Conservation (phyloP, 2,329 filamentous ascomycete genomes). For the Fusarium hostae region DNA sequence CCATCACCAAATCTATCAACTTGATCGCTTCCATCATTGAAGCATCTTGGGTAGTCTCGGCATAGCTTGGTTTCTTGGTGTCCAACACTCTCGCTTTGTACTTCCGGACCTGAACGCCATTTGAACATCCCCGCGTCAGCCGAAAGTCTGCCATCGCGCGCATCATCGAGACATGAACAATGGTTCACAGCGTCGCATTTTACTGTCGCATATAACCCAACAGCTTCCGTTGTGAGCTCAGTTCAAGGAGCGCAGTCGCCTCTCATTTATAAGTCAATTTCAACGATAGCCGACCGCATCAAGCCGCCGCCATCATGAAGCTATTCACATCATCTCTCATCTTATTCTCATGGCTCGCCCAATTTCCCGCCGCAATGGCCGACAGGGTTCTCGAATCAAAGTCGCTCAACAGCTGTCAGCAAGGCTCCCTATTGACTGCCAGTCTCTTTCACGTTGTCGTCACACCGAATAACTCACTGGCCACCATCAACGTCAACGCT, state of each 20-base stretch:
- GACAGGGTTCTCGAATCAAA: constrained; percentile 79
- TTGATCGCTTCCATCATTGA: neutral
- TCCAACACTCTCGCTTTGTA: constrained; percentile 11
- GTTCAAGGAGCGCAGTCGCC: no score
- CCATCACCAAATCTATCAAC: neutral
- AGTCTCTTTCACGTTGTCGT: constrained; percentile 88
- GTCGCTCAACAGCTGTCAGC: constrained; percentile 85
- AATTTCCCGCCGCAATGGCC: constrained; percentile 54
- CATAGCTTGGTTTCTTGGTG: neutral
- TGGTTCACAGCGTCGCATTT: neutral
- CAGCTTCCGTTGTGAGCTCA: neutral
- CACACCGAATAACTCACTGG: constrained; percentile 77
- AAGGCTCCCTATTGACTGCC: constrained; percentile 85
- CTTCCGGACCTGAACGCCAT: neutral
- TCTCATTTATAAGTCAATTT: no score
- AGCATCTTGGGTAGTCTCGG: no score
- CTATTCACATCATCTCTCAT: constrained; percentile 10
- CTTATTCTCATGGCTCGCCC: constrained; percentile 23
- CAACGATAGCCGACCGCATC: neutral
- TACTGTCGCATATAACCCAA: neutral
- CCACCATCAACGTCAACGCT: constrained; percentile 79
- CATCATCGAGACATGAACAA: constrained; percentile 13
- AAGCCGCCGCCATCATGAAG: constrained; percentile 18
- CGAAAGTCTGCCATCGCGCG: neutral
- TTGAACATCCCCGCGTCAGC: neutral